phyloP scores from a whole-genome alignment of 2,329 filamentous ascomycete species.

The Lecanicillium sp. region DNA sequence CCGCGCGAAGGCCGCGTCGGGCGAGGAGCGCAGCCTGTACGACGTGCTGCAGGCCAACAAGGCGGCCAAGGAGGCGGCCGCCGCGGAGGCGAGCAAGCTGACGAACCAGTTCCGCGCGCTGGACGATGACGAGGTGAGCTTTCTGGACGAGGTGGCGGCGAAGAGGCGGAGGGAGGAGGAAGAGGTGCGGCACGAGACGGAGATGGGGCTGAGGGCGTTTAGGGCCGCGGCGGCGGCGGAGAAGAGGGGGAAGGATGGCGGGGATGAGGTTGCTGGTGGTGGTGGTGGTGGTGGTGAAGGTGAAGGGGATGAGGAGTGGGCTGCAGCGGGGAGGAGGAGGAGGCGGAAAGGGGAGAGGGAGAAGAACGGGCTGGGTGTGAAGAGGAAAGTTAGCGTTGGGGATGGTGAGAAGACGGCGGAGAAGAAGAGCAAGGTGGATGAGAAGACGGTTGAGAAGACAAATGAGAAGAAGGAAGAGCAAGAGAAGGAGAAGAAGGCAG shows the following conservation, averaged over 20 bases:
- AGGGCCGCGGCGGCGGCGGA: conserved; percentile 46
- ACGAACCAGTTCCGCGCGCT: conserved; percentile 73
- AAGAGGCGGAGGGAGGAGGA: conserved; percentile 49
- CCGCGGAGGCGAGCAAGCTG: conserved; percentile 66
- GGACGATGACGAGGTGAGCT: conserved; percentile 74
- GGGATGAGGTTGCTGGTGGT: conserved; percentile 19
- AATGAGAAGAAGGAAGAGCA: conserved; percentile 20
- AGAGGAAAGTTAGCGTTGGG: conserved; percentile 11
- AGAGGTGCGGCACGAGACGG: conserved; percentile 46
- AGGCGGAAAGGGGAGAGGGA: conserved; percentile 24
- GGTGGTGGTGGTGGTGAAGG: background rate
- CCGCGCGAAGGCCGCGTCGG: conserved; percentile 35
- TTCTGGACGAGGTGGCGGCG: conserved; percentile 55
- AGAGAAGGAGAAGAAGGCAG: background rate
- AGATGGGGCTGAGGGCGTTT: conserved; percentile 51
- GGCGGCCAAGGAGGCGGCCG: conserved; percentile 75
- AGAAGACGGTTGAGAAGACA: conserved; percentile 3
- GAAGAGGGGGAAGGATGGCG: conserved; percentile 19
- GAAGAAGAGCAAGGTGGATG: conserved; percentile 11
- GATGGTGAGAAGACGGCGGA: conserved; percentile 15
- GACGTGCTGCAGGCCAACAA: conserved; percentile 78
- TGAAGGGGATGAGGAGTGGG: conserved; percentile 22
- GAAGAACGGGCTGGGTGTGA: conserved; percentile 15
- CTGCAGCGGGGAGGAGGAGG: conserved; percentile 20
- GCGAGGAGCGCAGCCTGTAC: conserved; percentile 57